Base-by-base conservation (phyloP, 2,329 filamentous ascomycete species). In the Aplosporella prunicola region DNA sequence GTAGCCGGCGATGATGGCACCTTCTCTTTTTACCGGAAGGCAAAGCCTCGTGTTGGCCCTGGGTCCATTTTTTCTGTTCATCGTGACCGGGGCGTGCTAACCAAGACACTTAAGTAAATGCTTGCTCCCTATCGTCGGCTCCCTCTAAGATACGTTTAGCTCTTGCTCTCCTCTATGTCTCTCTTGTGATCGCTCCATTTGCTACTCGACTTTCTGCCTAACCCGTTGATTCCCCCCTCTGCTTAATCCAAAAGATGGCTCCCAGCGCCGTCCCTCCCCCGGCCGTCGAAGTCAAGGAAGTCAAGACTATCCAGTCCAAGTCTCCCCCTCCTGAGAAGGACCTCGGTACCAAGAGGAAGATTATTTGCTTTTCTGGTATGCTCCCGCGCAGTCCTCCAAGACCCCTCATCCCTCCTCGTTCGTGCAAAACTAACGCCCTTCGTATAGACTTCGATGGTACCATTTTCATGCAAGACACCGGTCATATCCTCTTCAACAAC, bases 381-480 rank as follows among this genome's bases (percentile, higher is more conserved):
- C 25, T 10, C 43, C 32, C 40, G 26, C 32, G 41, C 10, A 17
- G 15, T 13, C 30, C 34, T n/a, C 20, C 24, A 29, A 31, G 15
- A 26, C 22, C 13, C 20, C 15, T n/a, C n/a, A n/a, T n/a, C n/a
- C n/a, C n/a, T 15, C 28, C 14, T 15, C 10, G 20, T 30, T n/a
- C 30, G 26, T n/a, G n/a, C n/a, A n/a, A n/a, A 16, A 33, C 42
- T 20, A 18, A 37, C 20, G 13, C n/a, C n/a, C n/a, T n/a, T 8
- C 15, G 7, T 32, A 20, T 41, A 79, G 76, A 82, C 56, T 82
- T 82, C 47, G 78, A 82, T 54, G 78, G 78, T 44, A 82, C 78
- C 4, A 82, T 82, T 45, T 80, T 80, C 64, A 78, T 78, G 68
- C 75, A 80, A 48, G 51, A 51, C 47, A 80, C 74, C 2, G 79